Percentiles rank a stretch among this genome's conserved stretches.
These are phyloP conservation scores for Neopestalotiopsis sp. DNA, from an alignment of 2,329 filamentous ascomycete genomes.

Conservation along the genomic window DNA sequence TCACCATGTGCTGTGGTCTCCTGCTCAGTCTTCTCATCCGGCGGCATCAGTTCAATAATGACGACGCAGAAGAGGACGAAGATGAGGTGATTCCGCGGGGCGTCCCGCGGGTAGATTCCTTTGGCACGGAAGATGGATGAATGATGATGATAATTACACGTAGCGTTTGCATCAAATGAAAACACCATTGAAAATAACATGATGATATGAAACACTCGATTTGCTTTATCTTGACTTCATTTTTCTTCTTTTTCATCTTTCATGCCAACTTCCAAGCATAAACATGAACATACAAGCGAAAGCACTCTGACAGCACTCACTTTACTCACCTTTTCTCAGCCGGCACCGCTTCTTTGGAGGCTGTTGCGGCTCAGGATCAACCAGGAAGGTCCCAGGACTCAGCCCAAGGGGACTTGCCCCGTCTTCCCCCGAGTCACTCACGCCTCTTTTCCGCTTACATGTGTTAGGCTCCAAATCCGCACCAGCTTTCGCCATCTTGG, in stretches of 20 bases:
- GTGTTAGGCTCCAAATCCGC: background rate
- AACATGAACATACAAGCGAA: background rate
- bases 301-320: background rate
- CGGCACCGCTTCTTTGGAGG: too few species aligned
- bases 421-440: background rate
- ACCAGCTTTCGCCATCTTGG: too few species aligned
- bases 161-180: background rate
- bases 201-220: too few species aligned
- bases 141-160: background rate
- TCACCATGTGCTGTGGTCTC: constrained; percentile 5
- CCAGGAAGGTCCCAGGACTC: background rate
- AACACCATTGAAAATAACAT: background rate
- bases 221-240: too few species aligned
- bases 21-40: constrained; percentile 8
- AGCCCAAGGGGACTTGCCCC: background rate
- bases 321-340: too few species aligned
- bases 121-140: constrained; percentile 10
- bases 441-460: background rate
- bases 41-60: constrained; percentile 2
- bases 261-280: too few species aligned
- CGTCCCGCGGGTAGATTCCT: background rate
- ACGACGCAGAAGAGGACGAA: background rate
- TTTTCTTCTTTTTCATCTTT: too few species aligned
- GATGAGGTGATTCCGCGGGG: background rate
- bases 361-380: too few species aligned